Conservation (phyloP, 2,329 filamentous ascomycete species). For the Talaromyces amestolkiae region DNA sequence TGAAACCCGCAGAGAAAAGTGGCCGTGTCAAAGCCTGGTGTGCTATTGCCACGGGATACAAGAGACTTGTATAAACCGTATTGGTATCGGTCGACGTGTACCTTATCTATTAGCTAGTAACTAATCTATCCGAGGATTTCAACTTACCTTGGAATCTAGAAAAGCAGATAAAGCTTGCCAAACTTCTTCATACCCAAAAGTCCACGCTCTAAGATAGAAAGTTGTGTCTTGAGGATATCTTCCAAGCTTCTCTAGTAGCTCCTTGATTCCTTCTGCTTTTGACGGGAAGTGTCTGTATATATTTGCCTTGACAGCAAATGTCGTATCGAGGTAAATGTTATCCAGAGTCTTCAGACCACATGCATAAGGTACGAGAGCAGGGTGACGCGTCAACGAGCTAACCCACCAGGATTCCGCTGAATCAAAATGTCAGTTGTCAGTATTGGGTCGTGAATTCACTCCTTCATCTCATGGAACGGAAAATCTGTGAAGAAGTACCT, state of each 20-base stretch:
- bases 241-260: conserved; percentile 67
- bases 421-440: no score
- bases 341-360: conserved; percentile 66
- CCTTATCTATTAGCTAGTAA: conserved; percentile 40
- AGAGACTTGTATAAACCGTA: conserved; percentile 68
- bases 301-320: conserved; percentile 59
- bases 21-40: conserved; percentile 55
- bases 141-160: conserved; percentile 60
- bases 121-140: background rate
- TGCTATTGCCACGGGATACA: conserved; percentile 41
- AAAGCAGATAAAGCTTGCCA: conserved; percentile 77
- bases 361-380: conserved; percentile 71
- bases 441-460: background rate
- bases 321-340: conserved; percentile 86
- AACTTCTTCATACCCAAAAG: conserved; percentile 89
- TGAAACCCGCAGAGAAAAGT: conserved; percentile 69
- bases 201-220: conserved; percentile 88
- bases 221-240: conserved; percentile 69
- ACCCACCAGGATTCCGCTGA: conserved; percentile 79
- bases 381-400: conserved; percentile 67
- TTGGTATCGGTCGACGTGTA: conserved; percentile 84
- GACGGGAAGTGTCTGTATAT: conserved; percentile 55
- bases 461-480: conserved; percentile 13
- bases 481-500: conserved; percentile 36
- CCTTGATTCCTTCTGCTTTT: conserved; percentile 71